Base-by-base conservation (phyloP, 2,329 filamentous ascomycete species). In the Xylaria hypoxylon region DNA sequence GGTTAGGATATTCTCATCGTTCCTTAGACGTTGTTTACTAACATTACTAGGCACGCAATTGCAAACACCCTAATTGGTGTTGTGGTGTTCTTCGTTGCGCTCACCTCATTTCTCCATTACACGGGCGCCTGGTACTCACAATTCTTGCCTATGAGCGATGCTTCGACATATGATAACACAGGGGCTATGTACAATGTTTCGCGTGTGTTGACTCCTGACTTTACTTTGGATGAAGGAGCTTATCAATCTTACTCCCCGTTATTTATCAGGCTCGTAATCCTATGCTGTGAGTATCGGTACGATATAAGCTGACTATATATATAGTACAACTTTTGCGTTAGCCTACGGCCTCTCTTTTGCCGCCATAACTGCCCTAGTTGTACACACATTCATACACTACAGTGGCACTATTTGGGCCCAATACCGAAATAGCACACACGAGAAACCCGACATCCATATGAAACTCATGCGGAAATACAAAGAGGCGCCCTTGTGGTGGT, bases 341-440 rank as follows among this genome's bases (percentile, higher is more conserved):
- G 83, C 85, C 0, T 93, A 93, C 71, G 91, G 90, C 0, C 79
- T 93, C 1, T 91, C 89, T 0, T 93, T 93, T 74, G 91, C 91
- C 3, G 86, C 89, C 56, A 91, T 93, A 45, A 82, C 90, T 0
- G 86, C 90, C 0, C 83, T 93, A 1, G 78, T 93, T n/a, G 84
- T 92, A 0, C 87, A 93, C 73, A 90, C 87, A 0, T 86, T 82
- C 68, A 80, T 93, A 3, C 88, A 92, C 77, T 87, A 93, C 66
- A 85, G 91, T 38, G 82, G 86, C 68, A 86, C 89, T 59, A 89
- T 93, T 55, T 89, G 87, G 87, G 80, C 79, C 47, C 88, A 90
- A 68, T 89, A 87, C 73, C 84, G 80, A 63, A 85, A 84, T 70
- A 87, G 87, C 69, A 86, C 84, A 7, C 83, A 75, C 19, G 87